A percentile compares a stretch with the other conserved stretches of the same genome.
Conservation (phyloP, 305 asterid species). For the Rubia tinctorum region DNA sequence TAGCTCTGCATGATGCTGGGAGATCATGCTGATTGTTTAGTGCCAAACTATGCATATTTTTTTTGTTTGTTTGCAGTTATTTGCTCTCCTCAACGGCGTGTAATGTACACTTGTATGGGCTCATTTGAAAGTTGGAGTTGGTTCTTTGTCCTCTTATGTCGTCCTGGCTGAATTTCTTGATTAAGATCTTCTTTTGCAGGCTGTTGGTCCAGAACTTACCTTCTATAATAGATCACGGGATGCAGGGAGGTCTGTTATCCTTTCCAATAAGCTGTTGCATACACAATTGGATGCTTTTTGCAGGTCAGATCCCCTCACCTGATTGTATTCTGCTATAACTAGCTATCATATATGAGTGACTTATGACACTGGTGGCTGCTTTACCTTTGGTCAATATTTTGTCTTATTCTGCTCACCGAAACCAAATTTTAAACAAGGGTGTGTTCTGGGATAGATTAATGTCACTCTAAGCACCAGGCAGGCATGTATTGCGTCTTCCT, state of each 20-base stretch:
- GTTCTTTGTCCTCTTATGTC: conserved; percentile 11
- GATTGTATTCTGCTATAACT: neutral
- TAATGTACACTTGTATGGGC: neutral
- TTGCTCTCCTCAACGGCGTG: neutral
- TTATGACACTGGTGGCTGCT: conserved; percentile 2
- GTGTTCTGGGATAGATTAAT: neutral
- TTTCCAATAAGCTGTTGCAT: conserved; percentile 86
- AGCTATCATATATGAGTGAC: neutral
- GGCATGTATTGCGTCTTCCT: neutral
- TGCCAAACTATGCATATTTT: neutral
- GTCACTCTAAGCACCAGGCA: neutral
- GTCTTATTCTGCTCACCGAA: neutral
- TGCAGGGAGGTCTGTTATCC: conserved; percentile 44
- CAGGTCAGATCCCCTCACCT: conserved; percentile 47
- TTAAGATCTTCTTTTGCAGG: conserved; percentile 40
- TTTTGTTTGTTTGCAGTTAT: neutral
- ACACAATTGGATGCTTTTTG: conserved; percentile 86
- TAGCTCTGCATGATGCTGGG: neutral
- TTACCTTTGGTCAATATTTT: neutral
- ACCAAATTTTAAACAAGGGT: neutral
- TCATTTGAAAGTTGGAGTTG: conserved; percentile 15
- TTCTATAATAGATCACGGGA: conserved; percentile 74
- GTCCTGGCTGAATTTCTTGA: conserved; percentile 7
- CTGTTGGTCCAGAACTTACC: conserved; percentile 96
- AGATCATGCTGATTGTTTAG: neutral